Base-by-base conservation (phyloP, 139 green algal genomes). In the Nannochloris sp. region DNA sequence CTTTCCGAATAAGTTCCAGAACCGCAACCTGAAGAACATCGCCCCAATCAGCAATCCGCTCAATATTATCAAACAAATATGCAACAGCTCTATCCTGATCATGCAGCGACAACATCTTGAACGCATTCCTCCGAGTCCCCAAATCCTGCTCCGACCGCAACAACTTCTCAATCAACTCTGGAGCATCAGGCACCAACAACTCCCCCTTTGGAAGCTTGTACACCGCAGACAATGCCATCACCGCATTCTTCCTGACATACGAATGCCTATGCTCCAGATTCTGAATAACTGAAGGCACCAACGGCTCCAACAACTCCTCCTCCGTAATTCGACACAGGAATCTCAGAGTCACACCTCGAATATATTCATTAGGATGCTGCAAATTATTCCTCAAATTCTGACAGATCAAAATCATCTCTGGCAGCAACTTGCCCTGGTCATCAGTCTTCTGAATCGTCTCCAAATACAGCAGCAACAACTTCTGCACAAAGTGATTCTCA, bases 391-490 rank as follows among this genome's bases (percentile, higher is more conserved):
- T 76, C 61, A 99, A 82, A 76, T 98, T 98, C 75, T 99, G 94
- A 70, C 94, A 99, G 64, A 99, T 97, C 4, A 99, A 82, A 69
- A 99, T 99, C 94, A 99, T 99, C 67, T 99, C 94, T 23, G 94
- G 93, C 58, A 99, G 72, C 3, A 99, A 78, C 76, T 97, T 99
- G 6, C 94, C 94, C 14, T 77, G 37, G 0, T 84, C 57, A 49
- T 97, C 94, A 16, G 89, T 98, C 82, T 99, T 99, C 69, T 99
- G 86, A 29, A 99, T 97, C 2, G 91, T 97, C 67, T 99, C 92
- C 80, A 99, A 75, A 70, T 99, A 99, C 28, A 99, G 79, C 25
- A 99, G 82, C 68, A 98, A 77, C 46, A 99, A 82, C 73, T 97
- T 98, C 73, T 99, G 94, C 36, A 99, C 82, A 16, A 82, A 89